Evolutionary conservation across 495 filamentous ascomycete genomes (phyloP), one percentile per base, ranked within the genome.

Genomic region (Hamigera avellanea): DNA sequence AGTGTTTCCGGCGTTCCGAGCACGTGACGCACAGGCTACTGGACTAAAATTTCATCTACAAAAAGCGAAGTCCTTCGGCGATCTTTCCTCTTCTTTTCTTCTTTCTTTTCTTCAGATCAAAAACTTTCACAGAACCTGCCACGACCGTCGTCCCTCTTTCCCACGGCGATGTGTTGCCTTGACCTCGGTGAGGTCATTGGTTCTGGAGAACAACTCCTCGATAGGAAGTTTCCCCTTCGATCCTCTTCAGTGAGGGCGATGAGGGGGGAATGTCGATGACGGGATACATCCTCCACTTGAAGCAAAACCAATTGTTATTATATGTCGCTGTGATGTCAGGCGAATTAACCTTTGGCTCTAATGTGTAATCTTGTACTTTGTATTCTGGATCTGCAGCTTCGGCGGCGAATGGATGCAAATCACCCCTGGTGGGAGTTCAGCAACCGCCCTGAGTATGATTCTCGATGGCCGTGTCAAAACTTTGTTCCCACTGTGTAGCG

Each of bases 181-280:
- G 67, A 61, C 46, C 54, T 55, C 41, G 49, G 26, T 28, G 53
- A 53, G 59, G 52, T 55, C 54, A 59, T 64, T 57, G 68, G 72
- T 53, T 74, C 70, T 72, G 72, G 60, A 76, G 72, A 75, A 50
- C 43, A 59, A 46, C 27, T 44, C 73, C 73, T 64, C 59, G 72
- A 76, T 76, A 78, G 73, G 73, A 78, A 78, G 72, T 76, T 72
- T 61, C 49, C 54, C 57, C 62, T 59, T 61, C 70, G 49, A 68
- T 75, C 70, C 57, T 73, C 72, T 77, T 76, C 36, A 62, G 48
- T 77, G 73, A 72, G 70, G 70, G 70, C 73, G 72, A 74, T 76
- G 73, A 65, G 67, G 51, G 57, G 59, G 53, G 68, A 69, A 76
- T 78, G 73, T 75, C 71, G 72, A 76, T 73, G 72, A 77, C 67